Evolutionary conservation across 441 rosid genomes (phyloP), one percentile per base, ranked within the genome.

Genomic region (Populus tomentosa): DNA sequence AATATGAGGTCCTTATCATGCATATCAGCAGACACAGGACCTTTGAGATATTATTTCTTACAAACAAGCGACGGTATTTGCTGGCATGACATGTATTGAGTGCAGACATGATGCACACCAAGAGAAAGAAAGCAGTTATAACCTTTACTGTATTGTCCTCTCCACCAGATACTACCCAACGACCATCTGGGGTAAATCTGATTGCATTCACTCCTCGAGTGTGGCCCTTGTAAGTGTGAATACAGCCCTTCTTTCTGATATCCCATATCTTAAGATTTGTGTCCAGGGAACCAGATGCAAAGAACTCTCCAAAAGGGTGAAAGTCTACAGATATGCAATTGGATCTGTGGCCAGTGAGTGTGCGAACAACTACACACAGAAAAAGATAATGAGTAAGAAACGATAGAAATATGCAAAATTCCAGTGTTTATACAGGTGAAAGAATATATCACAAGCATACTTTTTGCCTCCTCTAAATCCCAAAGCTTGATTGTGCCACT

Each of bases 251-350:
- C 86, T 94, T 94, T 81, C 99, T 90, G 85, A 97, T 94, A 86
- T 97, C 99, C 99, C 99, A 97, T 86, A 94, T 92, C 95, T 97
- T 97, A 73, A 97, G 94, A 84, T 97, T 97, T 3, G 98, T 97
- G 83, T 97, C 98, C 13, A 87, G 88, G 74, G 98, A 97, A 68
- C 98, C 99, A 69, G 99, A 94, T 28, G 97, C 99, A 84, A 94
- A 94, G 86, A 97, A 97, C 88, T 97, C 98, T 10, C 98, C 99
- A 80, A 94, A 97, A 1, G 99, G 99, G 80, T 97, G 99, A 88
- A 97, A 97, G 81, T 88, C 93, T 83, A 97, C 90, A 33, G 99
- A 93, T 78, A 91, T 91, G 86, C 99, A 94, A 82, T 97, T 94
- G 71, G 99, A 97, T 85, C 98, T 89, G 83, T 94, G 99, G 78